Percentiles rank a stretch among this genome's conserved stretches.
phyloP scores from a whole-genome alignment of 169 alveolate genomes.

The Babesia sp. region DNA sequence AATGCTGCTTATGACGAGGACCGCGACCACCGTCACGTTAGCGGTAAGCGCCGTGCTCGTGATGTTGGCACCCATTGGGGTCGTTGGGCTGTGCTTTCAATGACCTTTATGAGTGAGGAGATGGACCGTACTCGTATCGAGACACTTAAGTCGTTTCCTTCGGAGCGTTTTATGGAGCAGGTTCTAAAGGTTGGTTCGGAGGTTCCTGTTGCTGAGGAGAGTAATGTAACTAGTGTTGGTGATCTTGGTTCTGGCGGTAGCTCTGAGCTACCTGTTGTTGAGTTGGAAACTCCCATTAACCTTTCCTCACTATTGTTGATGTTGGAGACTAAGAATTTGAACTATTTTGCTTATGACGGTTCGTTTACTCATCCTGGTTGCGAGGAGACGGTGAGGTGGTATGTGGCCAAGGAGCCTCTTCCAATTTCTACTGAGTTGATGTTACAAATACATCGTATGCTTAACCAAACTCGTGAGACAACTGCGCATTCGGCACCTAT shows the following conservation, averaged over 20 bases:
- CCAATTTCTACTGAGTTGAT: constrained; percentile 84
- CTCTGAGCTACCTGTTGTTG: constrained; percentile 63
- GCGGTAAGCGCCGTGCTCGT: constrained; percentile 55
- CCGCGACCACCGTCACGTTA: constrained; percentile 44
- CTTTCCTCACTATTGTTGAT: constrained; percentile 80
- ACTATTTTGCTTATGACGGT: constrained; percentile 82
- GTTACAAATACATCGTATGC: constrained; percentile 79
- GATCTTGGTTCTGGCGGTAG: constrained; percentile 25
- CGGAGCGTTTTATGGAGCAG: constrained; percentile 77
- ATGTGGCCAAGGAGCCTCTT: constrained; percentile 81
- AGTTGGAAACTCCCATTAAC: constrained; percentile 73
- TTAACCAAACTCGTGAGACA: constrained; percentile 67
- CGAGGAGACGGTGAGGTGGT: constrained; percentile 82
- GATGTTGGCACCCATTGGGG: constrained; percentile 55
- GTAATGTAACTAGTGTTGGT: constrained; percentile 24
- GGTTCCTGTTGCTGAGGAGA: constrained; percentile 51
- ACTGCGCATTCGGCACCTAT: constrained; percentile 41
- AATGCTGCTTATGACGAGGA: constrained; percentile 41
- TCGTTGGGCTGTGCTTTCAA: constrained; percentile 81
- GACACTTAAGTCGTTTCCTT: constrained; percentile 76
- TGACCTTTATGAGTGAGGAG: constrained; percentile 84
- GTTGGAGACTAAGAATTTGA: constrained; percentile 78
- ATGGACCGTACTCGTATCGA: constrained; percentile 75
- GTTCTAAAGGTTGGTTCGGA: constrained; percentile 68
- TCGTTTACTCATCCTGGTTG: constrained; percentile 80